A percentile compares a stretch with the other conserved stretches of the same genome.
Evolutionary conservation across 1,139 yeast species (phyloP).

Genomic region (Pichia sp.): DNA sequence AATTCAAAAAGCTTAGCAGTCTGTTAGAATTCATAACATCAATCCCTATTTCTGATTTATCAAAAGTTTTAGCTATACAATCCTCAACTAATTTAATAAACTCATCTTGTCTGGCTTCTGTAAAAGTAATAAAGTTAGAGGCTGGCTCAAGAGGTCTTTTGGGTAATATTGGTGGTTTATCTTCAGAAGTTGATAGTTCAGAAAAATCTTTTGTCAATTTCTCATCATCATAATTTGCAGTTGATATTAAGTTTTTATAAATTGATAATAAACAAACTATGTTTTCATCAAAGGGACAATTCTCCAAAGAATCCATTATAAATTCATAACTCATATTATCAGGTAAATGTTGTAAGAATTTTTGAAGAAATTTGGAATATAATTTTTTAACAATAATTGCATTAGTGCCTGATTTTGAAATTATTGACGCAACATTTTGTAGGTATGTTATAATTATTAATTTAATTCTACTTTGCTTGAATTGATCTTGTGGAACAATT

Average conservation of each 20-base stretch:
- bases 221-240: constrained; percentile 23
- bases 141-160: constrained; percentile 14
- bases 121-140: constrained; percentile 36
- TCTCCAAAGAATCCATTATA: constrained; percentile 55
- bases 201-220: constrained; percentile 7
- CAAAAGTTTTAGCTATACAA: not conserved
- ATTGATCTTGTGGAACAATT: not conserved
- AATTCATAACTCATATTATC: constrained; percentile 56
- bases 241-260: constrained; percentile 51
- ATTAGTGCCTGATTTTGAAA: constrained; percentile 25
- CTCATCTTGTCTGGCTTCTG: constrained; percentile 34
- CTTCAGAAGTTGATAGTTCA: not conserved
- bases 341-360: constrained; percentile 48
- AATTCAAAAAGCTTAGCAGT: constrained; percentile 49
- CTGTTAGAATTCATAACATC: constrained; percentile 33
- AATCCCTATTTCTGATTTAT: not conserved
- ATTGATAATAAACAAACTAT: constrained; percentile 58
- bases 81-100: constrained; percentile 36
- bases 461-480: not conserved
- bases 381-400: constrained; percentile 15
- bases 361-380: constrained; percentile 46
- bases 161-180: constrained; percentile 22
- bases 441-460: constrained; percentile 33
- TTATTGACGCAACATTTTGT: constrained; percentile 39
- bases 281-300: constrained; percentile 61